These are phyloP conservation scores for Clarireedia monteithiana DNA, from an alignment of 2,329 filamentous ascomycete genomes.

Conservation along the genomic window DNA sequence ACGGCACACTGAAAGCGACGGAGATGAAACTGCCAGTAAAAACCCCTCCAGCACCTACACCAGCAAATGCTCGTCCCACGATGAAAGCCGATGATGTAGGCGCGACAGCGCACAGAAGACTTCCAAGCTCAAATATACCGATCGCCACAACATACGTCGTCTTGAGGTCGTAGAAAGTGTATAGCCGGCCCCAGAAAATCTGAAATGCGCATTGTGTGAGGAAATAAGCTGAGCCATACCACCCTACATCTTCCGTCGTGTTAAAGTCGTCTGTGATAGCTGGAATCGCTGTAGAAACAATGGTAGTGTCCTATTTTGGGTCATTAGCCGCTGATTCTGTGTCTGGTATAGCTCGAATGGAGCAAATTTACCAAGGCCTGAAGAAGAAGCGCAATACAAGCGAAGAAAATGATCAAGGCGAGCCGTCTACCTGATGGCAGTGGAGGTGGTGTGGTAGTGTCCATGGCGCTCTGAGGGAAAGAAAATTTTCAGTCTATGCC, in stretches of 20 bases:
- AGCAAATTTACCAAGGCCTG: no score
- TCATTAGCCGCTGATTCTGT: no score
- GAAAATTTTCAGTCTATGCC: no score
- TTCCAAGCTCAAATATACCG: neutral
- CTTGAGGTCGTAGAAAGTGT: constrained; percentile 15
- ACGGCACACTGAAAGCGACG: neutral
- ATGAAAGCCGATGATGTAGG: neutral
- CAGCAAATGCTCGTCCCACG: neutral
- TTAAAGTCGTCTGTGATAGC: constrained; percentile 29
- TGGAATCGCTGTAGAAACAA: constrained; percentile 29
- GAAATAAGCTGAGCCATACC: constrained; percentile 33
- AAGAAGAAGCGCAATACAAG: no score
- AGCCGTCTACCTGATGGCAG: no score
- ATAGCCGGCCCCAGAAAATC: neutral
- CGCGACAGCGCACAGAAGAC: neutral
- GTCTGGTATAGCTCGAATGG: no score
- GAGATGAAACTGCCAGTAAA: neutral
- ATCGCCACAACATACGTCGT: neutral
- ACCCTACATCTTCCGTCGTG: constrained; percentile 34
- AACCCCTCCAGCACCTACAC: neutral
- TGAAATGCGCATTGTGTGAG: neutral
- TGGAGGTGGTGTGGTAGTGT: no score
- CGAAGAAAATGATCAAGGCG: no score
- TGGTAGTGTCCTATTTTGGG: constrained; percentile 23
- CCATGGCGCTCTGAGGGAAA: no score